Evolutionary conservation across 2,329 filamentous ascomycete genomes (phyloP).

Genomic region (Elsinoe batatas): DNA sequence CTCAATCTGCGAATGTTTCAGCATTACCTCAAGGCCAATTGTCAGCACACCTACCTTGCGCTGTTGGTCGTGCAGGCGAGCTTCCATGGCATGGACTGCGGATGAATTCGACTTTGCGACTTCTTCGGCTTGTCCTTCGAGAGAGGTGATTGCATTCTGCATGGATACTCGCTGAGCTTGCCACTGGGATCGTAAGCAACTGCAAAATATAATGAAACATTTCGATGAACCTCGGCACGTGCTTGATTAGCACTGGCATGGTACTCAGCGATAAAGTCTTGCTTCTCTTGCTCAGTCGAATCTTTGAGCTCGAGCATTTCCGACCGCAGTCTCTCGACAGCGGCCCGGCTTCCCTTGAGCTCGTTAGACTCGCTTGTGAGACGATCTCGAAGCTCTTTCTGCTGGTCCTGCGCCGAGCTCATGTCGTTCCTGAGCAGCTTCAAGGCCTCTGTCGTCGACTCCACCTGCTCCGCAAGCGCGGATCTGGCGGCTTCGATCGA

Average conservation of each 20-base stretch:
- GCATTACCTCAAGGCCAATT: not conserved
- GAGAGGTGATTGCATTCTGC: not conserved
- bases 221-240: not conserved
- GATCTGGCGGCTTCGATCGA: not conserved
- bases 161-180: not conserved
- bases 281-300: not conserved
- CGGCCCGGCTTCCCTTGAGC: not conserved
- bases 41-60: not conserved
- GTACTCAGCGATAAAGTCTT: constrained; percentile 5
- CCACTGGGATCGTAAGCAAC: not conserved
- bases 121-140: not conserved
- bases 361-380: not conserved
- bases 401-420: not conserved
- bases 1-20: constrained; percentile 19
- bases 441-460: not conserved
- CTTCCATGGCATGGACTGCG: not conserved
- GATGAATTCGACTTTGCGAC: not conserved
- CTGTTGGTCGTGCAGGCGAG: not conserved
- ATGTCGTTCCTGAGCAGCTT: not conserved
- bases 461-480: not conserved
- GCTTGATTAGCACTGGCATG: not conserved
- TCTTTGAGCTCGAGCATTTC: constrained; percentile 5
- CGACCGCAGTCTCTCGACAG: constrained; percentile 15
- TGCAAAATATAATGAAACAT: not conserved
- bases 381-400: not conserved